phyloP scores from a whole-genome alignment of 805 yeast genomes.

The Metschnikowia gelsemii region DNA sequence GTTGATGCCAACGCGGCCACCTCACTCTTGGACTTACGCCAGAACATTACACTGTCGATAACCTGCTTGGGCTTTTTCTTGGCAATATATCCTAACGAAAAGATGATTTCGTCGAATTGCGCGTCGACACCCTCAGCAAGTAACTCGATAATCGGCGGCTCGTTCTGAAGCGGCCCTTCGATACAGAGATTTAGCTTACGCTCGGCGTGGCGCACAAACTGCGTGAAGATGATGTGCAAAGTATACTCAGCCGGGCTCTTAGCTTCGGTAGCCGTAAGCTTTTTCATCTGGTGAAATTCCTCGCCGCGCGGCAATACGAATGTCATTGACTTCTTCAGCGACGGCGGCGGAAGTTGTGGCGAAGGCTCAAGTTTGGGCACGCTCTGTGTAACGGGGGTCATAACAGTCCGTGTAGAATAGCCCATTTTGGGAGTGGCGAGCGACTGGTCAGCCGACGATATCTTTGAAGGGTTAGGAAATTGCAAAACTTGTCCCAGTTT shows the following conservation, averaged over 20 bases:
- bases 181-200: conserved; percentile 75
- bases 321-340: conserved; percentile 26
- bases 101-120: conserved; percentile 79
- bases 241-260: conserved; percentile 87
- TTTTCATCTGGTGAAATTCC: conserved; percentile 33
- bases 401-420: conserved; percentile 7
- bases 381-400: conserved; percentile 9
- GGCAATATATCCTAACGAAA: conserved; percentile 87
- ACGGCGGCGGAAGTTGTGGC: conserved; percentile 40
- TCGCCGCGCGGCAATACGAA: conserved; percentile 34
- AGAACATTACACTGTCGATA: conserved; percentile 95
- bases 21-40: conserved; percentile 94
- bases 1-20: conserved; percentile 54
- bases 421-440: conserved; percentile 6
- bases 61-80: conserved; percentile 90
- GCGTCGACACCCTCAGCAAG: conserved; percentile 85
- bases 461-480: conserved; percentile 20
- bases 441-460: conserved; percentile 16
- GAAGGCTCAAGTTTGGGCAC: conserved; percentile 27
- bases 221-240: conserved; percentile 88
- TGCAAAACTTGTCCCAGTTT: neutral
- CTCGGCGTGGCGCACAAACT: conserved; percentile 93
- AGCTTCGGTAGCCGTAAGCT: conserved; percentile 50
- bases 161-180: conserved; percentile 60
- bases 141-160: conserved; percentile 71